Percentiles rank a stretch among this genome's conserved stretches.
Conservation (phyloP, 148 eudicot species). For the Camellia sinensis region DNA sequence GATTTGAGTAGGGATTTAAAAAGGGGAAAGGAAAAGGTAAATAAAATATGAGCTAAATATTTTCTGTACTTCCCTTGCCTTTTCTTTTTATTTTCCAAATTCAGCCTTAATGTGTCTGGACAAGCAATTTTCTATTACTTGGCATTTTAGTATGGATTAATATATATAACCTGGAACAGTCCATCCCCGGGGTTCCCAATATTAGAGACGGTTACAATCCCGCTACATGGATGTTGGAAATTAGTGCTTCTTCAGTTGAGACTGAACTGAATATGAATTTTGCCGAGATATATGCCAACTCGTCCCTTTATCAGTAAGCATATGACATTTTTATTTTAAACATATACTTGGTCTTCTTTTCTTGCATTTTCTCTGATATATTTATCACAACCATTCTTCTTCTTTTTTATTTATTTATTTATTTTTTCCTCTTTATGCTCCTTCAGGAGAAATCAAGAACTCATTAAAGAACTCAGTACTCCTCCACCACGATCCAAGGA, state of each 20-base stretch:
- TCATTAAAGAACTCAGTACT: slow-evolving; percentile 41
- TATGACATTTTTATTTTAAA: not conserved
- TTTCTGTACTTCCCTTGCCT: too few relatives aligned
- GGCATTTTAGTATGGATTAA: slow-evolving; percentile 4
- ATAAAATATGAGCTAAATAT: too few relatives aligned
- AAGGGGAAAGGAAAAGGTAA: too few relatives aligned
- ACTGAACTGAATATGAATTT: slow-evolving; percentile 48
- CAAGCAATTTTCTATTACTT: not conserved
- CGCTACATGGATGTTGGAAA: slow-evolving; percentile 82
- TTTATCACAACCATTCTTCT: not conserved
- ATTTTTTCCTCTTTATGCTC: not conserved
- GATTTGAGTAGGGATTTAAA: too few relatives aligned
- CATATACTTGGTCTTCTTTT: not conserved
- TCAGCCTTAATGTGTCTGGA: not conserved
- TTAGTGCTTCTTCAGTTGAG: slow-evolving; percentile 47
- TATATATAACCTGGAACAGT: slow-evolving; percentile 32
- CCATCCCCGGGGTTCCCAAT: slow-evolving; percentile 53
- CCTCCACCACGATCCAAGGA: slow-evolving; percentile 45
- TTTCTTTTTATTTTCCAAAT: too few relatives aligned
- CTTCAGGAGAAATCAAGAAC: slow-evolving; percentile 55
- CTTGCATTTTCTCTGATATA: not conserved
- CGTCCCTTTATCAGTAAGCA: slow-evolving; percentile 50
- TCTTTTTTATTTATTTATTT: not conserved
- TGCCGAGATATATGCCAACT: slow-evolving; percentile 50
- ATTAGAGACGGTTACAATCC: slow-evolving; percentile 64